Conservation (phyloP, 768 basidiomycete species). For the Trametes cubensis region DNA sequence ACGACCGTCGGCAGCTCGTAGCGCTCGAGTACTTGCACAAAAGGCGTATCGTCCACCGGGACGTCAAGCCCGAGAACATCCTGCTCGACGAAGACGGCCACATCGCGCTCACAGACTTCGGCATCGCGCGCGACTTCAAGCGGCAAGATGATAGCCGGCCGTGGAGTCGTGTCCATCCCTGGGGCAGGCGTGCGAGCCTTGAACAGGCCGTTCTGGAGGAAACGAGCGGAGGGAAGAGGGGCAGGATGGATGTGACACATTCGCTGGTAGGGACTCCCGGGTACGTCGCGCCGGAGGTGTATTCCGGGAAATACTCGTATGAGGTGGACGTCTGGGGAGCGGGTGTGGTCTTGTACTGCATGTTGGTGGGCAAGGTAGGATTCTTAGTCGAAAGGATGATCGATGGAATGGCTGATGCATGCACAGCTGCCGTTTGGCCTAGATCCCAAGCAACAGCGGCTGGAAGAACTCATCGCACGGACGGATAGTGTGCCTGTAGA, state of each 20-base stretch:
- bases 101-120: constrained; percentile 32
- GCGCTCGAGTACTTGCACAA: constrained; percentile 27
- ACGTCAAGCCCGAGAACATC: constrained; percentile 37
- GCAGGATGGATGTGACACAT: constrained; percentile 12
- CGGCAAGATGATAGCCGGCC: constrained; percentile 6
- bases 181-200: constrained; percentile 5
- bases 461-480: constrained; percentile 18
- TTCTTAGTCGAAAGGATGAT: not conserved
- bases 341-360: constrained; percentile 41
- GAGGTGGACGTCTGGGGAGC: constrained; percentile 50
- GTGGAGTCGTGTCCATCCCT: constrained; percentile 15
- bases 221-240: not conserved
- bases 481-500: constrained; percentile 15
- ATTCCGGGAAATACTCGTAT: constrained; percentile 46
- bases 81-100: constrained; percentile 29
- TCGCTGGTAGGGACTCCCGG: constrained; percentile 42
- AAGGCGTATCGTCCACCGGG: constrained; percentile 32
- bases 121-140: constrained; percentile 32
- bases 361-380: constrained; percentile 29
- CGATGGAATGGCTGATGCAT: not conserved
- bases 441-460: constrained; percentile 13
- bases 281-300: constrained; percentile 52
- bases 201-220: not conserved
- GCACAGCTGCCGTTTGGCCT: constrained; percentile 24
- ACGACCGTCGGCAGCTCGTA: constrained; percentile 17